Base-by-base conservation (phyloP, 495 filamentous ascomycete species). In the Penicillium waksmanii region DNA sequence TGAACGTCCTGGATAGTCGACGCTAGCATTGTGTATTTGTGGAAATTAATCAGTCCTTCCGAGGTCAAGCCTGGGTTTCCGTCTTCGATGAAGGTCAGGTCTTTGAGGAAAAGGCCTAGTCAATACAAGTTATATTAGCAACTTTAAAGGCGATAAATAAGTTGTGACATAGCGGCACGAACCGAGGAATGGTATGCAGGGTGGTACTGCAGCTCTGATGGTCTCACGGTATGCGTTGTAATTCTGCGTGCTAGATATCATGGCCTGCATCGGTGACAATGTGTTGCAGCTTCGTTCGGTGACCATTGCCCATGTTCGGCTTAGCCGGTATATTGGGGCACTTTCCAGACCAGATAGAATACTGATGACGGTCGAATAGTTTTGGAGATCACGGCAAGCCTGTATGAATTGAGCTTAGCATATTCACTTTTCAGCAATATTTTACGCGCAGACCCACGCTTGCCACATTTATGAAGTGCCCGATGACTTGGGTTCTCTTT, bases 141-240 rank as follows among this genome's bases (percentile, higher is more conserved):
- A 23, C 23, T 3, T 23, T 2, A 5, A 4, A n/a, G 9, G 17
- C 5, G 42, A 18, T 9, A 17, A 44, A 17, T 19, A 8, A 10
- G 40, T 5, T 8, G 42, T 8, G 34, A 31, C 38, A 13, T 19
- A n/a, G 17, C 34, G 4, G 11, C 51, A 65, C 83, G 57, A 83
- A 94, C 93, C 93, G 64, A 97, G 93, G 76, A 97, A 97, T 9
- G 93, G 93, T 63, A 97, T 93, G 72, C 94, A 97, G 9, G 93
- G 93, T 13, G 93, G 92, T 58, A 91, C 88, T 34, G 92, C 88
- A 10, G 82, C 81, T 70, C 93, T 91, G 56, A 97, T 74, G 31
- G 87, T 84, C 58, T 96, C 92, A 61, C 93, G 82, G 70, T 97
- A 97, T 68, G 91, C 87, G 49, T 83, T 84, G 76, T 96, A 97